Evolutionary conservation across 441 rosid genomes (phyloP).

Genomic region (Gossypium schwendimanii): DNA sequence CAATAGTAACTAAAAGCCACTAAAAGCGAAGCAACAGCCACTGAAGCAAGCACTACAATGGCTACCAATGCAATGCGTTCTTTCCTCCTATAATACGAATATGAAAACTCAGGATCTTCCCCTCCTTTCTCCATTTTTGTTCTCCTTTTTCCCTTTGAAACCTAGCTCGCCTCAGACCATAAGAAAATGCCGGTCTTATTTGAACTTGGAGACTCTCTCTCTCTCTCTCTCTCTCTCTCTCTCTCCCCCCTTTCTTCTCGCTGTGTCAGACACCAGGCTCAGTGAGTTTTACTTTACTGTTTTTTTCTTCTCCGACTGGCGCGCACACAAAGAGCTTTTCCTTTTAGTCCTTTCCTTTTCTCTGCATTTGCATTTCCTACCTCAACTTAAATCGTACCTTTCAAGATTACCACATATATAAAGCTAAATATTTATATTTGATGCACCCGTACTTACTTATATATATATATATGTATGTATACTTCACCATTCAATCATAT

Average conservation of each 20-base stretch:
- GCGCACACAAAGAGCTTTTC: conserved; percentile 21
- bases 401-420: neutral
- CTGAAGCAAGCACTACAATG: conserved; percentile 67
- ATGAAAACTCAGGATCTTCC: conserved; percentile 16
- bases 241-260: neutral
- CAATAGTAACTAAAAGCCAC: conserved; percentile 88
- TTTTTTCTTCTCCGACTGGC: conserved; percentile 28
- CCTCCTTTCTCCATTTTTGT: neutral
- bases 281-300: conserved; percentile 11
- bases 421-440: neutral
- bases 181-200: conserved; percentile 3
- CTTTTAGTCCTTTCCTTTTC: conserved; percentile 3
- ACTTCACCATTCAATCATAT: too few species aligned
- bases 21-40: conserved; percentile 59
- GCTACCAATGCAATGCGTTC: conserved; percentile 55
- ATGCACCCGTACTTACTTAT: too few species aligned
- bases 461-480: too few species aligned
- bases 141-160: neutral
- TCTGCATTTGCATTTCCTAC: conserved; percentile 8
- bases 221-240: neutral
- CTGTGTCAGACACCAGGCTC: conserved; percentile 9
- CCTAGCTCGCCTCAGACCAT: neutral
- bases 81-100: conserved; percentile 35
- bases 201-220: conserved; percentile 16
- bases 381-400: conserved; percentile 1